Evolutionary conservation across 257 asterid genomes (phyloP), one percentile per base, ranked within the genome.

Genomic region (Scutellaria minor): DNA sequence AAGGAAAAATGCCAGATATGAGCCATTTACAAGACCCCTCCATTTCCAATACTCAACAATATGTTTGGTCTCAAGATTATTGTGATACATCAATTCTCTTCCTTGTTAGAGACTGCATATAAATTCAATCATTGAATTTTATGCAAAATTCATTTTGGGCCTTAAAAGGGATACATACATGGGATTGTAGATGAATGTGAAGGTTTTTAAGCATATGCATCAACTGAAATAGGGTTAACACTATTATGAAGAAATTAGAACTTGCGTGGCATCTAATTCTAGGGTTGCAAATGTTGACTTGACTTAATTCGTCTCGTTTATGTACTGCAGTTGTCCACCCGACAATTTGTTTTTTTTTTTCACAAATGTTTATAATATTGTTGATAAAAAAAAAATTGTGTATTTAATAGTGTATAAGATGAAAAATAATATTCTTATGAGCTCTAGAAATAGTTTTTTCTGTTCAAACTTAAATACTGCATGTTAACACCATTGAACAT

Each of bases 1-100:
- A 7, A 42, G 64, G 71, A 53, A 71, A 81, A 14, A 48, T 71
- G 71, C 66, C 74, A 51, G 41, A 18, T 64, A 55, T 44, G 50
- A 73, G 18, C 22, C 46, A 73, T 73, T 53, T 14, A 13, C 15
- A 59, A 14, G 75, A 77, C 70, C 74, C 74, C 68, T 71, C 79
- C 71, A 70, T 74, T 77, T 71, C 22, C 37, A 63, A 48, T 47
- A 51, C 40, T 35, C 6, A 50, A 39, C 48, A 31, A 44, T 39
- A 24, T 45, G 64, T 64, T 73, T 70, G 52, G 10, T 61, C 60
- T 50, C 65, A 66, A 54, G 40, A 62, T 68, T 55, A 27, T 40
- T 8, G 24, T 61, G 64, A 69, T 59, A 35, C 75, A 74, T 79
- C 79, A 69, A 73, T 68, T 74, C 74, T 41, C 71, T n/a, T 57